Evolutionary conservation across 2,329 filamentous ascomycete genomes (phyloP).

Genomic region (Xylariaceae sp.): DNA sequence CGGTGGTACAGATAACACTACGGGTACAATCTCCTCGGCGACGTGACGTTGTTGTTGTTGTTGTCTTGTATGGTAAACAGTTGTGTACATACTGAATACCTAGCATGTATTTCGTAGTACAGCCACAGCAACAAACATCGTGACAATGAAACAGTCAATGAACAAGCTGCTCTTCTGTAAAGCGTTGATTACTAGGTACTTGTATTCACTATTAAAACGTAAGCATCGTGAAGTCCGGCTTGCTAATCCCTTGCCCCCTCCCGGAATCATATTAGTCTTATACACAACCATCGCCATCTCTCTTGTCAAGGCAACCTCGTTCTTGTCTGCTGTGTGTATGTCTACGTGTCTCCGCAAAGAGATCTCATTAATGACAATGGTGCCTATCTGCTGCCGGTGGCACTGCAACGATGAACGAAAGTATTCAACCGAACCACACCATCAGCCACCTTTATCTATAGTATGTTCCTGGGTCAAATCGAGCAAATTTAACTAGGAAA

Average conservation of each 20-base stretch:
- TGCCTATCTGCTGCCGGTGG: conserved; percentile 2
- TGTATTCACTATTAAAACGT: conserved; percentile 29
- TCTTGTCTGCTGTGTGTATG: conserved; percentile 11
- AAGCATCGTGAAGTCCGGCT: conserved; percentile 26
- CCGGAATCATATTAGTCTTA: conserved; percentile 25
- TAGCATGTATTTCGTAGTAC: background rate
- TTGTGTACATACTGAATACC: background rate
- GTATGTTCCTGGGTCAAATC: conserved; percentile 12
- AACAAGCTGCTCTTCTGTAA: background rate
- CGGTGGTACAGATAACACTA: too few species aligned
- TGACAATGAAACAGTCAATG: background rate
- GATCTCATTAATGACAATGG: conserved; percentile 1
- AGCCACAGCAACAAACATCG: background rate
- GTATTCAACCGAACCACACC: conserved; percentile 23
- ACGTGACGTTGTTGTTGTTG: too few species aligned
- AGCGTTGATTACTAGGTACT: conserved; percentile 22
- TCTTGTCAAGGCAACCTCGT: background rate
- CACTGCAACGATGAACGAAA: conserved; percentile 6
- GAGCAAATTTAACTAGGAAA: conserved; percentile 14
- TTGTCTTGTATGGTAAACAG: too few species aligned
- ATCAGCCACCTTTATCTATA: conserved; percentile 11
- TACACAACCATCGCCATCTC: conserved; percentile 19
- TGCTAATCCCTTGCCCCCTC: conserved; percentile 23
- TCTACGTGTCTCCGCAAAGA: conserved; percentile 7
- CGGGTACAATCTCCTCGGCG: too few species aligned